Conservation (phyloP, 192 early-diverging fungal species). For the Coemansia sp. region DNA sequence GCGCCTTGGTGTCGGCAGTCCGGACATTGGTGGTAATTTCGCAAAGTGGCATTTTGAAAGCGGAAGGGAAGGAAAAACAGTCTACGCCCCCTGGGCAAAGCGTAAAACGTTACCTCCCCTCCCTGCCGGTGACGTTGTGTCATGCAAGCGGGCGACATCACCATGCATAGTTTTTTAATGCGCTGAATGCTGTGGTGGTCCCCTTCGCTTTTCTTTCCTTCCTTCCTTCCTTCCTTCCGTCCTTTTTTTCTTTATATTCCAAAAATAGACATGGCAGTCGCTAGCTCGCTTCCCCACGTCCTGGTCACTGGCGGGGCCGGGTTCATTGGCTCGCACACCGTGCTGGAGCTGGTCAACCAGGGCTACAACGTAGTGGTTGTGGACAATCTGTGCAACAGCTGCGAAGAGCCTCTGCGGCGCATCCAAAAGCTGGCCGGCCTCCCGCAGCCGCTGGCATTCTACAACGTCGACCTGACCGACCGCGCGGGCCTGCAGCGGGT, state of each 20-base stretch:
- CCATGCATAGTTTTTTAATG: no score
- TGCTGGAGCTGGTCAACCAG: constrained; percentile 71
- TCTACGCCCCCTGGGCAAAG: no score
- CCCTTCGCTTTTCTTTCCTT: no score
- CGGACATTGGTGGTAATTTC: constrained; percentile 20
- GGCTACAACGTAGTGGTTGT: constrained; percentile 85
- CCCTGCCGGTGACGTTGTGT: no score
- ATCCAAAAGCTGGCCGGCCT: constrained; percentile 62
- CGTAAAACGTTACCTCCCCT: no score
- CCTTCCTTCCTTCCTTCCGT: no score
- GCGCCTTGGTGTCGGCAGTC: constrained; percentile 13
- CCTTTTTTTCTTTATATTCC: background rate
- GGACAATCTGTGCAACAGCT: constrained; percentile 87
- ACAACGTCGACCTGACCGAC: constrained; percentile 78
- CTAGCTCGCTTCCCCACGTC: constrained; percentile 15
- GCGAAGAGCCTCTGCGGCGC: constrained; percentile 68
- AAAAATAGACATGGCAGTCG: background rate
- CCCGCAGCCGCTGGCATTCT: constrained; percentile 58
- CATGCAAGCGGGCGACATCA: no score
- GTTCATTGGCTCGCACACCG: constrained; percentile 94
- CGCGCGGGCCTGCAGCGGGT: constrained; percentile 61
- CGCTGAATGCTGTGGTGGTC: no score
- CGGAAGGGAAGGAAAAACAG: background rate
- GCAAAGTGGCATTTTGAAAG: constrained; percentile 15
- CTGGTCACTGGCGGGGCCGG: constrained; percentile 78